Percentiles rank a stretch among this genome's conserved stretches.
These are phyloP conservation scores for Dionaea muscipula DNA, from an alignment of 179 eudicot genomes.

Conservation along the genomic window DNA sequence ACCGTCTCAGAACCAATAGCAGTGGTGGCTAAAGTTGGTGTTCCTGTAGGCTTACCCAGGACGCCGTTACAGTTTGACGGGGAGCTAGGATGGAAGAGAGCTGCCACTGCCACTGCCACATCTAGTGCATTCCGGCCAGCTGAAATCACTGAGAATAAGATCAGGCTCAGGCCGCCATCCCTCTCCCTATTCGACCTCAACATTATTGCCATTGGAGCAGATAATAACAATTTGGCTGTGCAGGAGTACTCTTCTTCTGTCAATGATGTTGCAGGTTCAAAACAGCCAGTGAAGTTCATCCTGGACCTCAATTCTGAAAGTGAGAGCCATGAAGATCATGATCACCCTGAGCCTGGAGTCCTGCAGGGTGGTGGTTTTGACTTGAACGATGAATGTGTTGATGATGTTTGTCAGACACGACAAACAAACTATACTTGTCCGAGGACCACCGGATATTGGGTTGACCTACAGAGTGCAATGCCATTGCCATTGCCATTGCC, in stretches of 20 bases:
- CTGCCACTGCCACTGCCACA: slow-evolving; percentile 25
- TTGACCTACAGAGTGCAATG: slow-evolving; percentile 26
- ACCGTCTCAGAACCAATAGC: slow-evolving; percentile 31
- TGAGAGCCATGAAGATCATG: slow-evolving; percentile 12
- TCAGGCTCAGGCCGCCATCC: slow-evolving; percentile 2
- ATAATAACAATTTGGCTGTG: slow-evolving; percentile 8
- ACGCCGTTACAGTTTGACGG: slow-evolving; percentile 47
- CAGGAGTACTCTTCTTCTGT: slow-evolving; percentile 12
- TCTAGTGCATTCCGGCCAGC: slow-evolving; percentile 48
- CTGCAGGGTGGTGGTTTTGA: slow-evolving; percentile 32
- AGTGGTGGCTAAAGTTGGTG: slow-evolving; percentile 45
- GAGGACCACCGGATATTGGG: slow-evolving; percentile 25
- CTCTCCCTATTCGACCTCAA: slow-evolving; percentile 40
- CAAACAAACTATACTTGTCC: slow-evolving; percentile 4
- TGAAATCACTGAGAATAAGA: not conserved
- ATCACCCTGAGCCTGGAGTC: slow-evolving; percentile 8
- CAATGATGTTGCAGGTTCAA: slow-evolving; percentile 8
- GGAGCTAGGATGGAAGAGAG: slow-evolving; percentile 43
- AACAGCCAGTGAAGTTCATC: slow-evolving; percentile 12
- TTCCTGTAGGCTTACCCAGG: slow-evolving; percentile 30
- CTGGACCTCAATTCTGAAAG: slow-evolving; percentile 26
- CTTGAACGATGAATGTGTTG: slow-evolving; percentile 17
- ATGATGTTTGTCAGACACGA: slow-evolving; percentile 9
- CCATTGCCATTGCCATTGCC: no score
- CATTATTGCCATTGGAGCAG: slow-evolving; percentile 33